Evolutionary conservation across 176 grass and related monocot species (phyloP), one percentile per base, ranked within the genome.

Genomic region (Musa troglodytarum): DNA sequence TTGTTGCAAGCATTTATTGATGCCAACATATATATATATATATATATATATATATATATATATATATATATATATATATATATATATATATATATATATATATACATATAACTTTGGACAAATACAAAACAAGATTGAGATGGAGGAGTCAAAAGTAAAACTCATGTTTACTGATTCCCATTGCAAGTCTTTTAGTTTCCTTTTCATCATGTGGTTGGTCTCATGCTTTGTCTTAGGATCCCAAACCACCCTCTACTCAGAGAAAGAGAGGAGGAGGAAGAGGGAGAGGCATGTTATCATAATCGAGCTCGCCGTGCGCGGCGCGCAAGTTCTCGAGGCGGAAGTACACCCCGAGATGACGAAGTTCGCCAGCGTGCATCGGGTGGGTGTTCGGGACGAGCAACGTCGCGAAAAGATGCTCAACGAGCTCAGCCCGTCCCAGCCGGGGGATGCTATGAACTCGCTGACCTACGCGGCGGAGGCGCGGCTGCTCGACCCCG

Each of bases 321-420:
- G 89, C 89, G 63, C 87, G 92, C 89, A 96, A 96, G 88, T 85
- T 96, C 79, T 86, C 89, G 80, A 83, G 92, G 52, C 89, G 92
- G 79, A 82, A 83, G 70, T 96, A 86, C 79, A 80, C 64, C 29
- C 72, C 74, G 6, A 23, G 81, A 79, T 79, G 69, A 79, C 81
- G 79, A 85, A 85, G 78, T 96, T 96, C 69, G 88, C 88, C 28
- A 72, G 77, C 4, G 82, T 92, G 82, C 92, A 96, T 86, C 80
- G 25, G 25, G 25, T 25, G 61, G 71, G 82, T 96, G 73, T 96
- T 89, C 76, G 92, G 92, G 16, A 86, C 92, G 62, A 96, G 92
- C 82, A 96, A 96, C 81, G 88, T 88, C 14, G 88, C 88, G 19
- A 92, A 22, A 22, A 92, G 86, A 74, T 96, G 85, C 85, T 92